These are phyloP conservation scores for Chenopodium berlandieri DNA, from an alignment of 148 eudicot genomes.

Conservation along the genomic window DNA sequence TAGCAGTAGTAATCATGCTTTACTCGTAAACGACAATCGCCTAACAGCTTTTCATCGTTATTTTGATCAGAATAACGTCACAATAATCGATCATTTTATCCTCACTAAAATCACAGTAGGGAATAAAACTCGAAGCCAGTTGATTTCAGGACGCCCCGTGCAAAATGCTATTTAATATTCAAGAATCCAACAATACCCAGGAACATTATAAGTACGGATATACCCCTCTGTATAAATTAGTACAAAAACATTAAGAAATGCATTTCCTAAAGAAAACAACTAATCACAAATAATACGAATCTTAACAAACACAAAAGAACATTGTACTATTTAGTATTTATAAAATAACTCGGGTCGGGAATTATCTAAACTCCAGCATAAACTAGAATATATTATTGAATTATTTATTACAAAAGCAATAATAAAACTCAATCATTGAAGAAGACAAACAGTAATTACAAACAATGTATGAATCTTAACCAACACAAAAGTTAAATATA, in stretches of 20 bases:
- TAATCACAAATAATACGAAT: neutral
- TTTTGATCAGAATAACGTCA: neutral
- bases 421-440: neutral
- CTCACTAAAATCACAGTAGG: slow-evolving; percentile 5
- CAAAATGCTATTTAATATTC: slow-evolving; percentile 10
- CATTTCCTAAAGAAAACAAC: neutral
- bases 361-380: neutral
- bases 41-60: slow-evolving; percentile 13
- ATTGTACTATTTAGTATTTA: neutral
- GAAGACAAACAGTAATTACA: slow-evolving; percentile 9
- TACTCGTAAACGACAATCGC: neutral
- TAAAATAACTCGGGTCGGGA: neutral
- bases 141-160: slow-evolving; percentile 15
- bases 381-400: no score
- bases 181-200: neutral
- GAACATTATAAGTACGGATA: neutral
- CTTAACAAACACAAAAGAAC: slow-evolving; percentile 9
- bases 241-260: slow-evolving; percentile 1
- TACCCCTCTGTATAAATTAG: neutral
- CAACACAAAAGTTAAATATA: slow-evolving; percentile 24
- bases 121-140: slow-evolving; percentile 13
- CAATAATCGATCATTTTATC: neutral
- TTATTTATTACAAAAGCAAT: neutral
- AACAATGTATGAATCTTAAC: slow-evolving; percentile 14
- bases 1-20: neutral